phyloP scores from a whole-genome alignment of 1,284 basidiomycete species.

The Leccinum pallidistipes region DNA sequence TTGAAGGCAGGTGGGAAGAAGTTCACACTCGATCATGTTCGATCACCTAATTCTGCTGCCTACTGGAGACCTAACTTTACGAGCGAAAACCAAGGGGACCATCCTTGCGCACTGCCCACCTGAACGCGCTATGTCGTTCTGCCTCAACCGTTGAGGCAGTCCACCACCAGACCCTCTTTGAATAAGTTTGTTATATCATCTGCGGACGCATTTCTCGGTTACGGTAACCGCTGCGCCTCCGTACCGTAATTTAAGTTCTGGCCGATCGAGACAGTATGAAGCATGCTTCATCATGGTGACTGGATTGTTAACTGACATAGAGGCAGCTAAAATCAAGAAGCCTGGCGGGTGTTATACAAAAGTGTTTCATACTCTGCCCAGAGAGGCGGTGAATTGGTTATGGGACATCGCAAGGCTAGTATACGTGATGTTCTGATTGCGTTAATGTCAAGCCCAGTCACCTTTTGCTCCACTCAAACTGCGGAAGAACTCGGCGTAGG shows the following conservation, averaged over 20 bases:
- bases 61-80: not conserved
- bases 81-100: not conserved
- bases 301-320: not conserved
- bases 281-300: not conserved
- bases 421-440: not conserved
- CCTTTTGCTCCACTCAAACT: constrained; percentile 59
- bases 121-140: not conserved
- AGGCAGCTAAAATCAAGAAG: too few species aligned
- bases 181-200: not conserved
- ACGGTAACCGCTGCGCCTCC: not conserved
- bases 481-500: constrained; percentile 95
- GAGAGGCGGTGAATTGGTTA: not conserved
- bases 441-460: constrained; percentile 24
- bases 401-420: not conserved
- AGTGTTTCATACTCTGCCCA: not conserved
- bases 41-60: not conserved
- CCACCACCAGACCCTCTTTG: not conserved
- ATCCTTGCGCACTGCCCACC: not conserved
- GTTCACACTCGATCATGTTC: not conserved
- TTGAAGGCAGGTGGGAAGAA: constrained; percentile 4
- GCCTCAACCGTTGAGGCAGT: not conserved
- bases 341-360: not conserved
- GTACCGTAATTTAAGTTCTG: not conserved
- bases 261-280: not conserved
- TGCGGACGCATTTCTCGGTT: not conserved